Evolutionary conservation across 129 eudicot genomes (phyloP).

Genomic region (sunflower (Helianthus annuus)): DNA sequence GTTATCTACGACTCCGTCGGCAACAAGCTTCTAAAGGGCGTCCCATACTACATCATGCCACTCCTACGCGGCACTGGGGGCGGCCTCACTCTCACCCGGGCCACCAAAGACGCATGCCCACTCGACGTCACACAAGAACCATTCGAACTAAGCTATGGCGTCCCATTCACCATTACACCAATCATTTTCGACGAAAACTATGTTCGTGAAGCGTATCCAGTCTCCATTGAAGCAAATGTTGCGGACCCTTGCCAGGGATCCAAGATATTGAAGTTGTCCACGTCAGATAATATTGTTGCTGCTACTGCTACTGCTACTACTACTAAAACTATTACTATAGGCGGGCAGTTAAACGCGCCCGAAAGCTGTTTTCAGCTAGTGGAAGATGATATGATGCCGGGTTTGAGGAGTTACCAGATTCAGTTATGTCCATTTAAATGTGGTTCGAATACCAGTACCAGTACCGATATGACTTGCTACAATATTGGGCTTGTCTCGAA

Average conservation of each 20-base stretch:
- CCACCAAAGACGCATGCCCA: slow-evolving; percentile 31
- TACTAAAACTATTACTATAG: not conserved
- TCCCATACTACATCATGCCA: slow-evolving; percentile 34
- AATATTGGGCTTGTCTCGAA: slow-evolving; percentile 13
- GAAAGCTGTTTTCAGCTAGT: slow-evolving; percentile 39
- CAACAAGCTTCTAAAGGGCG: slow-evolving; percentile 27
- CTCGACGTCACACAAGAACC: slow-evolving; percentile 30
- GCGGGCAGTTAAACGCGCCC: slow-evolving; percentile 20
- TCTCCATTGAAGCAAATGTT: slow-evolving; percentile 21
- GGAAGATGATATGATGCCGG: slow-evolving; percentile 36
- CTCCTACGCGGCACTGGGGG: slow-evolving; percentile 36
- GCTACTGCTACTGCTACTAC: too few species aligned
- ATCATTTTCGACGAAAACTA: slow-evolving; percentile 23
- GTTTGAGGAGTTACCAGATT: slow-evolving; percentile 34
- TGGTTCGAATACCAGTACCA: not conserved
- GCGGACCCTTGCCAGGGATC: slow-evolving; percentile 30
- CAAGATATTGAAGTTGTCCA: slow-evolving; percentile 16
- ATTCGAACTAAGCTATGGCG: slow-evolving; percentile 27
- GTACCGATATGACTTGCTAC: slow-evolving; percentile 9
- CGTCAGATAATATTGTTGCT: not conserved
- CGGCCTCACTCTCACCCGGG: slow-evolving; percentile 28
- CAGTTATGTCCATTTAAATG: slow-evolving; percentile 38
- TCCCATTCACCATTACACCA: slow-evolving; percentile 29
- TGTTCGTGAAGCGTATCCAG: slow-evolving; percentile 26
- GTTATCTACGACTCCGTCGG: slow-evolving; percentile 31